These are phyloP conservation scores for Panellus pusillus DNA, from an alignment of 768 basidiomycete genomes.

Conservation along the genomic window DNA sequence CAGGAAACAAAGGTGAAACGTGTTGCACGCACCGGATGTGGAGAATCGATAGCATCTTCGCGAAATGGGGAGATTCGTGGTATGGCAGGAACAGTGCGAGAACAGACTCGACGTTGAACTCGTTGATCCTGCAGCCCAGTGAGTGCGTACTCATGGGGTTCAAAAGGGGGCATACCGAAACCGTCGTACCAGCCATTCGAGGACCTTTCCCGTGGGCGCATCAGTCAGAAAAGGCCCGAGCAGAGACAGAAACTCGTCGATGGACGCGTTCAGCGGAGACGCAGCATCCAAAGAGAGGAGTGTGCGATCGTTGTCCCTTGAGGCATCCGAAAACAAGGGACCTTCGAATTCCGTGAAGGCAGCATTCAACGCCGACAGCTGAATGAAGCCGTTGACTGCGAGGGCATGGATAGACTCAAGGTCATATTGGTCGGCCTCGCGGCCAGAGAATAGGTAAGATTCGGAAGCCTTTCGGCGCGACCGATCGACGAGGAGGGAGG, in stretches of 20 bases:
- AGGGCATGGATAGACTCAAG: slow-evolving; percentile 84
- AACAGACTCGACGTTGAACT: slow-evolving; percentile 83
- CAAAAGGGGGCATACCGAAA: slow-evolving; percentile 68
- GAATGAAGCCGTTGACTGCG: slow-evolving; percentile 73
- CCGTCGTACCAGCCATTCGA: slow-evolving; percentile 94
- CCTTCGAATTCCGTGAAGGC: slow-evolving; percentile 62
- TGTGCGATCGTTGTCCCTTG: slow-evolving; percentile 77
- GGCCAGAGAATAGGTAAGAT: slow-evolving; percentile 87
- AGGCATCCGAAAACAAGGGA: slow-evolving; percentile 75
- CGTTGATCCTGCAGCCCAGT: slow-evolving; percentile 66
- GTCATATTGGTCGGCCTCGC: slow-evolving; percentile 83
- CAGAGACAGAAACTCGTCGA: slow-evolving; percentile 64
- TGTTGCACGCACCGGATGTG: slow-evolving; percentile 58
- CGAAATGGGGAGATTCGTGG: slow-evolving; percentile 92
- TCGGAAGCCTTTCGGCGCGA: slow-evolving; percentile 62
- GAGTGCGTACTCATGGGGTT: not conserved
- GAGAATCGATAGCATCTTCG: slow-evolving; percentile 88
- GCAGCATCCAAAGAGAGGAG: slow-evolving; percentile 64
- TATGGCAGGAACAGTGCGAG: slow-evolving; percentile 89
- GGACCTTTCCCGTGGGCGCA: slow-evolving; percentile 72
- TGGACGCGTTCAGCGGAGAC: slow-evolving; percentile 56
- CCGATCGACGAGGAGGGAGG: slow-evolving; percentile 64
- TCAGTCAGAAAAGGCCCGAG: slow-evolving; percentile 85
- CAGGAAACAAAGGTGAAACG: not conserved
- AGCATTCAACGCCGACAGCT: slow-evolving; percentile 64